Conservation (phyloP, 2,329 filamentous ascomycete species). For the Colletotrichum lupini region DNA sequence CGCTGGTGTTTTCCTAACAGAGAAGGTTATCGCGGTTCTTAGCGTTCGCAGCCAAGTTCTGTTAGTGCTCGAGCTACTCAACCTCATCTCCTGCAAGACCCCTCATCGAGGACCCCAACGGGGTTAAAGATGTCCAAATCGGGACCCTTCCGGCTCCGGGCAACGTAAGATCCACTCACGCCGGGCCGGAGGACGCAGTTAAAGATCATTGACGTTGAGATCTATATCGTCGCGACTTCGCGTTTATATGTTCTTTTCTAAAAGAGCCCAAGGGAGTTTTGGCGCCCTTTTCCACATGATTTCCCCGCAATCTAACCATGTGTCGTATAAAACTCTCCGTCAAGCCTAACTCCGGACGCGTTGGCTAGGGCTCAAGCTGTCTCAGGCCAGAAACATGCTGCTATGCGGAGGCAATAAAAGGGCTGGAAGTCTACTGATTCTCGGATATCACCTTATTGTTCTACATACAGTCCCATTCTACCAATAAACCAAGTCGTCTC, state of each 20-base stretch:
- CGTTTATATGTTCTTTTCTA: neutral
- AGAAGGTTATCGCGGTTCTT: neutral
- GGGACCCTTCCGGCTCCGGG: neutral
- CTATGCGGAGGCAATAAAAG: neutral
- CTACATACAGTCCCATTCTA: neutral
- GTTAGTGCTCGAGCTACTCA: neutral
- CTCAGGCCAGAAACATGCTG: neutral
- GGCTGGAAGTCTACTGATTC: neutral
- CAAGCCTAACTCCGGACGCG: conserved; percentile 20
- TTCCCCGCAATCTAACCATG: neutral
- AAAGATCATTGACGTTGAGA: neutral
- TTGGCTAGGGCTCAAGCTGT: neutral
- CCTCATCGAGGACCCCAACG: neutral
- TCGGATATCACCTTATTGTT: too few relatives aligned
- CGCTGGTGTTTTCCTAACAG: neutral
- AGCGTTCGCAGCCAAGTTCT: neutral
- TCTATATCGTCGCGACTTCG: neutral
- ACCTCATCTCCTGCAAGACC: neutral
- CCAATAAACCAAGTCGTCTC: neutral
- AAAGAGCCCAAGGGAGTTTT: neutral
- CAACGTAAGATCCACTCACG: neutral
- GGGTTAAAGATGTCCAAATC: neutral
- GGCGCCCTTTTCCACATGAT: too few relatives aligned
- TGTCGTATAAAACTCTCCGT: neutral
- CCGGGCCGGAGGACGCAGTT: neutral